Conservation (phyloP, 176 grass and related monocot genomes). For the Eleusine coracana region DNA sequence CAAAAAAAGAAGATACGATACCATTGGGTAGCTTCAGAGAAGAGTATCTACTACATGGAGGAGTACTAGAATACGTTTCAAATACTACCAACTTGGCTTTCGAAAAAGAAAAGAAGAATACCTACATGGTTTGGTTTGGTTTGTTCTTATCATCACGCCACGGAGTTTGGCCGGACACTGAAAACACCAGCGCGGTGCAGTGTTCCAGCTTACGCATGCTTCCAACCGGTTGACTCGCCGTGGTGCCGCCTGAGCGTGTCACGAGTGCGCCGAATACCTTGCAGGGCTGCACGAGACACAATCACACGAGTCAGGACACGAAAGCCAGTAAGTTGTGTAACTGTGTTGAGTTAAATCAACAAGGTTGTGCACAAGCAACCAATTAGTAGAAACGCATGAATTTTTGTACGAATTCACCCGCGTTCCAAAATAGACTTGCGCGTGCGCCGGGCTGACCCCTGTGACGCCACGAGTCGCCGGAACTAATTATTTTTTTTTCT, state of each 20-base stretch:
- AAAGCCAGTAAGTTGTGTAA: not conserved
- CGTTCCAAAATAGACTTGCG: not conserved
- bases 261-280: not conserved
- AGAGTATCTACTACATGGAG: slow-evolving; percentile 10
- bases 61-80: not conserved
- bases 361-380: too few species aligned
- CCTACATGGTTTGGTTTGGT: not conserved
- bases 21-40: not conserved
- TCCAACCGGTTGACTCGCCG: slow-evolving; percentile 19
- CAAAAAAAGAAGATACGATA: not conserved
- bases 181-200: not conserved
- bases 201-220: not conserved
- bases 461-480: not conserved
- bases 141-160: slow-evolving; percentile 15
- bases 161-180: not conserved
- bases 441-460: not conserved
- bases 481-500: not conserved
- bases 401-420: too few species aligned
- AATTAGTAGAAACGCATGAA: too few species aligned
- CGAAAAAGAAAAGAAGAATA: too few species aligned
- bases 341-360: too few species aligned
- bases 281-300: not conserved
- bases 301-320: not conserved
- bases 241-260: not conserved
- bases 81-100: not conserved